Evolutionary conservation across 208 protist genomes (phyloP).

Genomic region (Porcisia hertigi): DNA sequence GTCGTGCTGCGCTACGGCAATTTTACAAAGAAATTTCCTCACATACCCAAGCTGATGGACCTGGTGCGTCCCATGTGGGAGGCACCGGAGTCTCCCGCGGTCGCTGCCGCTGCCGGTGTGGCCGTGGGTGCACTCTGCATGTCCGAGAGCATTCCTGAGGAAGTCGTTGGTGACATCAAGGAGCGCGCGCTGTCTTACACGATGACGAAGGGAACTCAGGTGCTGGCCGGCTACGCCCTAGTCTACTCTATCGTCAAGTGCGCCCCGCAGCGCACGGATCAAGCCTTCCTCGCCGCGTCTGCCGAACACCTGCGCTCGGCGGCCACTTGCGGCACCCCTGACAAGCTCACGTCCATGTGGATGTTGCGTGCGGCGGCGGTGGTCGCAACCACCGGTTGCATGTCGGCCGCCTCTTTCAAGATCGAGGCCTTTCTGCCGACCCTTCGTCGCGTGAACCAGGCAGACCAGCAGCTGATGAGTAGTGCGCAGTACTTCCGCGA

Average conservation of each 20-base stretch:
- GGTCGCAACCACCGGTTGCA: constrained; percentile 53
- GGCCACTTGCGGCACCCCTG: constrained; percentile 52
- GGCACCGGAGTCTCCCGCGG: constrained; percentile 62
- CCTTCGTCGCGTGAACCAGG: constrained; percentile 60
- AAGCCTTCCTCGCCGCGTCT: constrained; percentile 65
- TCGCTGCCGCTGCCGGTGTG: constrained; percentile 67
- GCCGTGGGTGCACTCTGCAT: constrained; percentile 84
- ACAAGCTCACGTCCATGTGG: constrained; percentile 85
- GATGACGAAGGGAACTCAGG: constrained; percentile 55
- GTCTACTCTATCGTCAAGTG: constrained; percentile 71
- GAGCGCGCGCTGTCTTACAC: constrained; percentile 67
- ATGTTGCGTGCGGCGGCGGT: constrained; percentile 82
- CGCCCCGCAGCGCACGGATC: constrained; percentile 56
- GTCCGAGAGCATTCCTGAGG: constrained; percentile 76
- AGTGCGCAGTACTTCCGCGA: constrained; percentile 85
- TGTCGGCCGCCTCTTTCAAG: constrained; percentile 46
- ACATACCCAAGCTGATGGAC: constrained; percentile 79
- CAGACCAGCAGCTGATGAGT: constrained; percentile 81
- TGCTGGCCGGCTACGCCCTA: constrained; percentile 75
- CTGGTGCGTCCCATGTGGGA: constrained; percentile 79
- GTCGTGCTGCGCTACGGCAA: constrained; percentile 84
- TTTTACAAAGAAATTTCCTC: constrained; percentile 71
- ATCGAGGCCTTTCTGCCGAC: constrained; percentile 65
- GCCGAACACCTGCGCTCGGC: constrained; percentile 57
- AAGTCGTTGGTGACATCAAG: constrained; percentile 65